Evolutionary conservation across 352 stramenopile species (phyloP), one percentile per base, ranked within the genome.

Genomic region (Saprolegnia diclina): DNA sequence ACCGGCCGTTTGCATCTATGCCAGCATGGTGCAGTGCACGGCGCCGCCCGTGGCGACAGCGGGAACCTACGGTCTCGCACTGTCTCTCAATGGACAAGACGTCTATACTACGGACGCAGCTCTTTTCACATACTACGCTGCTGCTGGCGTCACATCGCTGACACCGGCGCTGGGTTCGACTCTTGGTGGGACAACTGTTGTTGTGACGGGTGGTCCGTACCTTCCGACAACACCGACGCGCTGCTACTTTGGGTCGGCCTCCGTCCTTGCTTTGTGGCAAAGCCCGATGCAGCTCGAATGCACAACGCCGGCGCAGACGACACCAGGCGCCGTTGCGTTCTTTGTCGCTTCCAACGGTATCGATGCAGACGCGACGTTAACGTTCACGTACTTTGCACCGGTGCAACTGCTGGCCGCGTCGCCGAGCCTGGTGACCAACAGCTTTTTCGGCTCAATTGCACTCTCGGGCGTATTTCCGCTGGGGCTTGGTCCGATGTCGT

Each of bases 161-260:
- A 35, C 45, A 9, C 22, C 32, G 0, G 26, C 63, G 7, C 44
- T 19, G 13, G 78, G 77, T 4, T 71, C 73, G 55, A 56, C 71
- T 22, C 77, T 67, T 0, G 77, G 78, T 52, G 76, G 71, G 32
- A 78, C 76, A 0, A 57, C 35, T 52, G 71, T 84, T 48, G 22
- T 73, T 3, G 56, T 84, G 6, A 72, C 44, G 16, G 74, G 71
- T 24, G 64, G 66, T 9, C 54, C 65, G 22, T 77, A 79, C 54
- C n/a, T 72, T 0, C 35, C 37, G 0, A 72, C 76, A n/a, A 26
- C 46, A 1, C 52, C 73, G 26, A 29, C 73, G 14, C 61, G 55
- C 0, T 85, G 78, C 56, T 71, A 53, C 18, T 85, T 85, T 71
- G 78, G 75, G 0, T 40, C 46, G 0, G 55, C 18, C 22, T 48